phyloP scores from a whole-genome alignment of 345 rosid genomes.

The Toxicodendron radicans region DNA sequence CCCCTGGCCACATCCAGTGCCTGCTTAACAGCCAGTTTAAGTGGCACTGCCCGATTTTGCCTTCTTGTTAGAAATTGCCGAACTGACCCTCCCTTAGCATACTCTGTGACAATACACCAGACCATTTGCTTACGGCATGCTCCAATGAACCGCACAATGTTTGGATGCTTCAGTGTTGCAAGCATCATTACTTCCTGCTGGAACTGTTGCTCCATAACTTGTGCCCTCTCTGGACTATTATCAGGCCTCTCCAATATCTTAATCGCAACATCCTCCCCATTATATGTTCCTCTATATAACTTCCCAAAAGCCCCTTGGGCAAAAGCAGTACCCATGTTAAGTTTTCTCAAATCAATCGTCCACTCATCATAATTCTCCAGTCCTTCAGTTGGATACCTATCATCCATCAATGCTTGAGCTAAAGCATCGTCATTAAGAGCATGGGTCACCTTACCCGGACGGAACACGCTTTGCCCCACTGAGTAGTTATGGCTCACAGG shows the following conservation, averaged over 20 bases:
- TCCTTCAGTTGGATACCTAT: slow-evolving; percentile 51
- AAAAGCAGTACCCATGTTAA: slow-evolving; percentile 69
- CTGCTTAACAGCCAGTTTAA: slow-evolving; percentile 53
- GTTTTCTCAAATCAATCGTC: slow-evolving; percentile 66
- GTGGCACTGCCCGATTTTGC: slow-evolving; percentile 44
- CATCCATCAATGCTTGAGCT: slow-evolving; percentile 62
- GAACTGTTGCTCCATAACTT: slow-evolving; percentile 54
- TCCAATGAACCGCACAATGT: slow-evolving; percentile 54
- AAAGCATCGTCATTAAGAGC: slow-evolving; percentile 60
- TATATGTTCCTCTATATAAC: slow-evolving; percentile 55
- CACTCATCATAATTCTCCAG: slow-evolving; percentile 53
- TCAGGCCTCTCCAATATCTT: slow-evolving; percentile 59
- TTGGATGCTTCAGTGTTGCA: slow-evolving; percentile 51
- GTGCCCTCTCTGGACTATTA: slow-evolving; percentile 44
- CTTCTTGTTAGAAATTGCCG: slow-evolving; percentile 46
- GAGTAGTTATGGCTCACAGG: slow-evolving; percentile 44
- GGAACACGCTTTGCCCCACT: slow-evolving; percentile 57
- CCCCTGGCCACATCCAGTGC: slow-evolving; percentile 55
- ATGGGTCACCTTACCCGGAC: slow-evolving; percentile 54
- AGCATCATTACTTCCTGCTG: slow-evolving; percentile 64
- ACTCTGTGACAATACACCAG: slow-evolving; percentile 57
- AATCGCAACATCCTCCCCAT: slow-evolving; percentile 61
- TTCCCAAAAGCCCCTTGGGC: slow-evolving; percentile 79
- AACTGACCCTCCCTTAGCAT: slow-evolving; percentile 51
- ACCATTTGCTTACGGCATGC: slow-evolving; percentile 47